phyloP scores from a whole-genome alignment of 768 basidiomycete species.

The Candolleomyces aberdarensis region DNA sequence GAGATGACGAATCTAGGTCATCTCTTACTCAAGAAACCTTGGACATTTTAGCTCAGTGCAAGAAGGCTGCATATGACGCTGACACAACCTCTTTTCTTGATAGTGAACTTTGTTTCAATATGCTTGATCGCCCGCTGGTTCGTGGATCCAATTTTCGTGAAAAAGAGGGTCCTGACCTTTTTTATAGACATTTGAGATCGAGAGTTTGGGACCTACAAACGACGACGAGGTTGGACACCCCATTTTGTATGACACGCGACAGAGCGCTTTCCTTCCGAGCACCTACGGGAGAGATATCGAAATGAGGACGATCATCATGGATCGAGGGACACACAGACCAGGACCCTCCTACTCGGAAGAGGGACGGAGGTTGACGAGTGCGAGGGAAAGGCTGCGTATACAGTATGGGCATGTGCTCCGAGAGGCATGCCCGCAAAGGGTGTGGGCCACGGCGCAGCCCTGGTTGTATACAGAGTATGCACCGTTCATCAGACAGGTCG shows the following conservation, averaged over 20 bases:
- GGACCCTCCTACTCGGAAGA: not conserved
- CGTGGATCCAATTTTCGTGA: not conserved
- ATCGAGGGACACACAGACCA: not conserved
- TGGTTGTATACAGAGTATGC: conserved; percentile 64
- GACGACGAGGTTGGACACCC: conserved; percentile 60
- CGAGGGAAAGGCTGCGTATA: conserved; percentile 8
- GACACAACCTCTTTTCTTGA: conserved; percentile 20
- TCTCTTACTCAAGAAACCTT: not conserved
- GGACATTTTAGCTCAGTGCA: not conserved
- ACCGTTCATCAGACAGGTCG: conserved; percentile 65
- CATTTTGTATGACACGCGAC: conserved; percentile 34
- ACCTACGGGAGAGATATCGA: conserved; percentile 1
- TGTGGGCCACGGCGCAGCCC: conserved; percentile 40
- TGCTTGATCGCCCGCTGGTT: conserved; percentile 5
- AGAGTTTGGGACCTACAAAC: conserved; percentile 29
- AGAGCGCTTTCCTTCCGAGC: conserved; percentile 17
- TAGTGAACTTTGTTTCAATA: conserved; percentile 11
- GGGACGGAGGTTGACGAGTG: conserved; percentile 5
- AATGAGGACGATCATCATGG: conserved; percentile 2
- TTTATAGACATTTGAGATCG: conserved; percentile 29
- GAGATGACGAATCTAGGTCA: not conserved
- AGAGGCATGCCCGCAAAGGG: conserved; percentile 40
- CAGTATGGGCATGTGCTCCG: conserved; percentile 35
- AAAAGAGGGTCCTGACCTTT: conserved; percentile 9
- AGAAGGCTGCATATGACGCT: not conserved